Base-by-base conservation (phyloP, 2,329 filamentous ascomycete species). In the Myriosclerotinia scirpicola region DNA sequence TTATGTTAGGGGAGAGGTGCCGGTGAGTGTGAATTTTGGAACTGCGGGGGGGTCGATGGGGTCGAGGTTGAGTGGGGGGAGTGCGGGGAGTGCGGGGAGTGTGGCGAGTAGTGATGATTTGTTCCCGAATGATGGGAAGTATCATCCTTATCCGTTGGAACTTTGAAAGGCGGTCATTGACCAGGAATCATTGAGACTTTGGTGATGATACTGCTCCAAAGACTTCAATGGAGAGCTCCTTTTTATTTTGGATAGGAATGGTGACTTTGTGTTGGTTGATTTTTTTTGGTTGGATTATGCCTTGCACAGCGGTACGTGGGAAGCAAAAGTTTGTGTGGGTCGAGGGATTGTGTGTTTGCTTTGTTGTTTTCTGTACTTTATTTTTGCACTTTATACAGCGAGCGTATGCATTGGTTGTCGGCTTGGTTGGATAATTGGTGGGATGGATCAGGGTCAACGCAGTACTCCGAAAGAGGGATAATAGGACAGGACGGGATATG, bases 101-200 rank as follows among this genome's bases (percentile, higher is more conserved):
- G 46, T 42, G 34, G 30, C 30, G 30, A 34, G 30, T 34, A 54
- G 22, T 15, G 63, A 64, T 53, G 26, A 61, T 40, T 15, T 56
- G 46, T 69, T 59, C 54, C 66, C 67, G 4, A 70, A 70, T 61
- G 73, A 75, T 70, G 73, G 73, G 53, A 71, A 67, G 34, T 75
- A 75, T 66, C 72, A 75, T 67, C 66, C 44, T n/a, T 65, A 69
- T 58, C 67, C 67, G 34, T 40, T 68, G 38, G 59, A 46, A 26
- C 36, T 14, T 42, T 54, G 6, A 62, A 17, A 36, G 34, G 26
- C 9, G 11, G 7, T 36, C 7, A 9, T 26, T 58, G n/a, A 22
- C 40, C 22, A 34, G 26, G n/a, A 12, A 3, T 40, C 2, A 40
- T 40, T 40, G 12, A 7, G 38, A 40, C 6, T 40, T 40, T 40